These are phyloP conservation scores for Podaxis sp. DNA, from an alignment of 768 basidiomycete species.

Conservation along the genomic window DNA sequence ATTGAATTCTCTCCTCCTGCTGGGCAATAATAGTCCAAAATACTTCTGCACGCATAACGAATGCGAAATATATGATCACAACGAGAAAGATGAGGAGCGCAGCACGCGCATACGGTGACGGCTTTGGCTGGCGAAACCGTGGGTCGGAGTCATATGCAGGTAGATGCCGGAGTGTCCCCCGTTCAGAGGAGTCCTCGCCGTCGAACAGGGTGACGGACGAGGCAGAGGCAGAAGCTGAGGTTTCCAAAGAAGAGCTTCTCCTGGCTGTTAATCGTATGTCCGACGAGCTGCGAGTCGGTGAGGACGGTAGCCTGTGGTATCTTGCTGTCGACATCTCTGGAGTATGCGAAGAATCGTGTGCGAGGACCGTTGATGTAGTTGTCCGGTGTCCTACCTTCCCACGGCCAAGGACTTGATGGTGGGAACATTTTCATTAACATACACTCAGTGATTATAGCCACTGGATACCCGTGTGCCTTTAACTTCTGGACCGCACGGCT, in stretches of 20 bases:
- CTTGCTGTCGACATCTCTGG: slow-evolving; percentile 7
- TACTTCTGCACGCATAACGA: slow-evolving; percentile 25
- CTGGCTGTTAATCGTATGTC: slow-evolving; percentile 1
- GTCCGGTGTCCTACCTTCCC: neutral
- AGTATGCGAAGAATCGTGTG: neutral
- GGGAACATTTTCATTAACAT: neutral
- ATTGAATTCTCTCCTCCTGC: slow-evolving; percentile 4
- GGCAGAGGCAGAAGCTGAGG: neutral
- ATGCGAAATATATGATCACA: slow-evolving; percentile 34
- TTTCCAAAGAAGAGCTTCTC: slow-evolving; percentile 1
- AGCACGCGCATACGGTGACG: slow-evolving; percentile 38
- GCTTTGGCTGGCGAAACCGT: slow-evolving; percentile 35
- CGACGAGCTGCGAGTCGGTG: slow-evolving; percentile 1
- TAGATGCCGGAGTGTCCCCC: slow-evolving; percentile 5
- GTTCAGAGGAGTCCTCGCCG: slow-evolving; percentile 2
- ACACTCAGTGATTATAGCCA: neutral
- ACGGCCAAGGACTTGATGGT: neutral
- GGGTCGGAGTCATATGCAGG: slow-evolving; percentile 20
- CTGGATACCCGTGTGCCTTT: slow-evolving; percentile 13
- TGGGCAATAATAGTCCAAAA: slow-evolving; percentile 2
- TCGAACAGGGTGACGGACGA: slow-evolving; percentile 10
- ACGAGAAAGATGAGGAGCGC: slow-evolving; percentile 33
- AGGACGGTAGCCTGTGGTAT: slow-evolving; percentile 8
- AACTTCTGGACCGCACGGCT: slow-evolving; percentile 38
- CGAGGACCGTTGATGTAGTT: neutral